phyloP scores from a whole-genome alignment of 1,139 yeast genomes.

The Kurtzmaniella quercitrusa region DNA sequence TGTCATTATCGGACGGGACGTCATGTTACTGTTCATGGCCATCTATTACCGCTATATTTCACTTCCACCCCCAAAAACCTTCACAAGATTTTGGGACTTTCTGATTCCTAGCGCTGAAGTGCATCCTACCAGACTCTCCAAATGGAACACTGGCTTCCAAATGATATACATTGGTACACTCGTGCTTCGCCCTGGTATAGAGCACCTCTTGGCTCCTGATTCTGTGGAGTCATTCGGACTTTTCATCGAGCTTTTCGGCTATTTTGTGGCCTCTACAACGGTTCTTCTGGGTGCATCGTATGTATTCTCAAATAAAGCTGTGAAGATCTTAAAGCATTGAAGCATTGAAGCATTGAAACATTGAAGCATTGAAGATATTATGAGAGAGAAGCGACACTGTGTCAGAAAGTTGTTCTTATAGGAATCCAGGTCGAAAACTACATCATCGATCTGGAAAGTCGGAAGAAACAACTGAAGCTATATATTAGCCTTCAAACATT shows the following conservation, averaged over 20 bases:
- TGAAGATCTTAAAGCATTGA: slow-evolving; percentile 34
- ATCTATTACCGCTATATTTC: slow-evolving; percentile 69
- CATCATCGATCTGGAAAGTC: too few relatives aligned
- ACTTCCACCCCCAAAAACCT: slow-evolving; percentile 72
- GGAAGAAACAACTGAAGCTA: too few relatives aligned
- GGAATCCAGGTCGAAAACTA: too few relatives aligned
- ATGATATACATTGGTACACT: slow-evolving; percentile 83
- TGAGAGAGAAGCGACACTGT: too few relatives aligned
- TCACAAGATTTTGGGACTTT: slow-evolving; percentile 61
- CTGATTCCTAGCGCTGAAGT: slow-evolving; percentile 83
- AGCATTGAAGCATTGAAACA: too few relatives aligned
- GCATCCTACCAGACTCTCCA: slow-evolving; percentile 83
- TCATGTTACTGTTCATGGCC: slow-evolving; percentile 71
- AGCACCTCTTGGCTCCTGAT: slow-evolving; percentile 19
- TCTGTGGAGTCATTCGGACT: slow-evolving; percentile 11
- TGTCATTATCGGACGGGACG: slow-evolving; percentile 81
- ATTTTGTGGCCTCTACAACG: slow-evolving; percentile 71
- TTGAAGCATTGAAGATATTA: too few relatives aligned
- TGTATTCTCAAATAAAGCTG: slow-evolving; percentile 63
- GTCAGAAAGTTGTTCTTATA: too few relatives aligned
- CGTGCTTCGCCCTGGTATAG: slow-evolving; percentile 61
- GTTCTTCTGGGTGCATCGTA: slow-evolving; percentile 76
- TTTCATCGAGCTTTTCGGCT: slow-evolving; percentile 16
- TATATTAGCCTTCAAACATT: too few relatives aligned
- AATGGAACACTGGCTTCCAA: slow-evolving; percentile 85